Evolutionary conservation across 108 stramenopile genomes (phyloP), one percentile per base, ranked within the genome.

Genomic region (Cyclotella choctawhatcheeana): DNA sequence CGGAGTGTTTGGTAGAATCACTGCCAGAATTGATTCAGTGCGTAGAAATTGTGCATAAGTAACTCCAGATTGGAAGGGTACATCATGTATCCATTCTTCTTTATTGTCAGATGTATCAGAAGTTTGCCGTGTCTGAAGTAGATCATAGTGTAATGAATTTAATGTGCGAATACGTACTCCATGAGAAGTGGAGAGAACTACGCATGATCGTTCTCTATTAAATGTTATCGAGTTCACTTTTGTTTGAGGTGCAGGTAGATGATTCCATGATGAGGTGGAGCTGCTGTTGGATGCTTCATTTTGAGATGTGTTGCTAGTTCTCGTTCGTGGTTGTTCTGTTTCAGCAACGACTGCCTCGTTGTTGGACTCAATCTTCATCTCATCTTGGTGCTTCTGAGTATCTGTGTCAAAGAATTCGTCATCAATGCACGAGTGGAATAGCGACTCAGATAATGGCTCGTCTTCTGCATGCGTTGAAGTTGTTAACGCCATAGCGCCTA

Each of bases 91-190:
- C 77, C 64, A 71, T 32, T 25, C 29, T 27, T 40, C 37, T 40
- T 6, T 20, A 37, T 60, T 37, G 18, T 60, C 0, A 10, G 5
- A 6, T 22, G 54, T 12, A 27, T 55, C 35, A 13, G 32, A 35
- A 26, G 44, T n/a, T 18, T 4, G 34, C 13, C 37, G 21, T 3
- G 20, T 24, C n/a, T 59, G 45, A 0, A 58, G 29, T 24, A 45
- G 34, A 48, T 34, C 35, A 16, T 47, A 31, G 32, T 62, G 71
- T 14, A 71, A 54, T 31, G 71, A 72, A 60, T 80, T 44, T 30
- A 80, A 55, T 13, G 79, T 71, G 18, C 71, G 66, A 20, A 80
- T 72, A 43, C 71, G 64, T 12, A 80, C 79, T 33, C 79, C 79
- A 17, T 61, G 47, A 0, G 79, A 80, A 17, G 79, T 80, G 51